These are phyloP conservation scores for Trametes sanguinea DNA, from an alignment of 768 basidiomycete species.

Conservation along the genomic window DNA sequence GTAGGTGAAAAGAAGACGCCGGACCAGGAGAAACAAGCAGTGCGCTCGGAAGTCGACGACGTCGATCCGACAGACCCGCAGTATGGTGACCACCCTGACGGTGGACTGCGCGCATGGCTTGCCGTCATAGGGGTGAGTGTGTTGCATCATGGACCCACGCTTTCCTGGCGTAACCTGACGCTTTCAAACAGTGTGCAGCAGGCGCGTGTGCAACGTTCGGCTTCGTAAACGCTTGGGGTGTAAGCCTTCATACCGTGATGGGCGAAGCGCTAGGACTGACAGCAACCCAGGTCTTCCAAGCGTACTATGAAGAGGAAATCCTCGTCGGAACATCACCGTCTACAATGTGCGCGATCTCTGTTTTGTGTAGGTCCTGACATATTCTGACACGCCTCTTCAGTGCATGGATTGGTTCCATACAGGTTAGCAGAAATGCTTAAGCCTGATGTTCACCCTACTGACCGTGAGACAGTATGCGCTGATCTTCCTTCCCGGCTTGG, in stretches of 20 bases:
- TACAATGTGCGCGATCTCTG: conserved; percentile 48
- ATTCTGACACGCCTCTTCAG: conserved; percentile 36
- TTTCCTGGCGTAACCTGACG: neutral
- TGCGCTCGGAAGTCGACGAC: conserved; percentile 13
- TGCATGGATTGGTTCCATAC: conserved; percentile 80
- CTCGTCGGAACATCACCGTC: conserved; percentile 56
- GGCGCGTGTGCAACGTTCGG: conserved; percentile 59
- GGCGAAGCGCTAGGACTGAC: neutral
- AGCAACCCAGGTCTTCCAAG: conserved; percentile 62
- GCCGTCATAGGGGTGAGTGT: conserved; percentile 43
- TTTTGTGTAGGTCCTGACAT: neutral
- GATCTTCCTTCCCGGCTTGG: conserved; percentile 59
- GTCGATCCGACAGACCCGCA: conserved; percentile 4
- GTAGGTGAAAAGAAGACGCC: conserved; percentile 9
- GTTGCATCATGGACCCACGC: too few species aligned
- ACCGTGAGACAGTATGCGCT: conserved; percentile 55
- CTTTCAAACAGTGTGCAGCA: conserved; percentile 28
- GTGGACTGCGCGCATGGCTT: conserved; percentile 47
- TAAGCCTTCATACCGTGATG: conserved; percentile 36
- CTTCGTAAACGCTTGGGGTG: conserved; percentile 76
- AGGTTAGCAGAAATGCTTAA: conserved; percentile 40
- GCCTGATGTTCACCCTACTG: neutral
- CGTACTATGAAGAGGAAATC: conserved; percentile 61
- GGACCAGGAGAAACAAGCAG: neutral
- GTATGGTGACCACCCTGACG: conserved; percentile 41